Percentiles rank a stretch among this genome's conserved stretches.
Conservation (phyloP, 768 basidiomycete genomes). For the Postia placenta region DNA sequence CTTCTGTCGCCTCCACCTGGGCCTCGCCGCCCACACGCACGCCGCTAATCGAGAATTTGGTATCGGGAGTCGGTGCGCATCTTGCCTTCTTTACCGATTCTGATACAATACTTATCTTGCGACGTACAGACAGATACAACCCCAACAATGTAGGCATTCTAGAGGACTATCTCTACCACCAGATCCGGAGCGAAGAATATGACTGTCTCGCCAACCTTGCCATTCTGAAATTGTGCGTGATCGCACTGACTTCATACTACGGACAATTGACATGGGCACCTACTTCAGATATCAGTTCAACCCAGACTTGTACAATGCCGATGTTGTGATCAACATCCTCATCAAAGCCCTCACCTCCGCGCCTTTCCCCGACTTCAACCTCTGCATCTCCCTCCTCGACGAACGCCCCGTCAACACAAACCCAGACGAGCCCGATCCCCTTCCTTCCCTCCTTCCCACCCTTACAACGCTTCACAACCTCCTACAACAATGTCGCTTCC, state of each 20-base stretch:
- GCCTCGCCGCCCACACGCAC: conserved; percentile 71
- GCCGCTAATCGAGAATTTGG: conserved; percentile 85
- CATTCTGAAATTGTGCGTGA: conserved; percentile 79
- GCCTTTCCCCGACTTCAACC: conserved; percentile 89
- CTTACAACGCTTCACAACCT: conserved; percentile 63
- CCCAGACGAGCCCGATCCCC: conserved; percentile 78
- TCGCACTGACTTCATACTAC: neutral
- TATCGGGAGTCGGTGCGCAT: conserved; percentile 79
- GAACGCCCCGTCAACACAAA: conserved; percentile 52
- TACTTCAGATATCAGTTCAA: conserved; percentile 87
- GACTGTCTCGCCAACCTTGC: conserved; percentile 95
- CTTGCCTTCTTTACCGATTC: neutral
- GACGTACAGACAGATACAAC: conserved; percentile 85
- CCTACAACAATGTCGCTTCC: conserved; percentile 81
- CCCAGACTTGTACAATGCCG: conserved; percentile 85
- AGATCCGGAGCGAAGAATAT: conserved; percentile 86
- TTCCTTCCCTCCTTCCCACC: conserved; percentile 62
- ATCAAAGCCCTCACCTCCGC: conserved; percentile 83
- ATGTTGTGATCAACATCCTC: conserved; percentile 92
- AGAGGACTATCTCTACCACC: conserved; percentile 95
- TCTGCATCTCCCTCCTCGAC: conserved; percentile 88
- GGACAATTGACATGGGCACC: conserved; percentile 1
- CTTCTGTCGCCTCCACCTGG: conserved; percentile 53
- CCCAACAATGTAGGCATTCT: conserved; percentile 89
- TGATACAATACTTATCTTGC: no score